Percentiles rank a stretch among this genome's conserved stretches.
Evolutionary conservation across 2,329 filamentous ascomycete species (phyloP).

Genomic region (Pyrenophora seminiperda): DNA sequence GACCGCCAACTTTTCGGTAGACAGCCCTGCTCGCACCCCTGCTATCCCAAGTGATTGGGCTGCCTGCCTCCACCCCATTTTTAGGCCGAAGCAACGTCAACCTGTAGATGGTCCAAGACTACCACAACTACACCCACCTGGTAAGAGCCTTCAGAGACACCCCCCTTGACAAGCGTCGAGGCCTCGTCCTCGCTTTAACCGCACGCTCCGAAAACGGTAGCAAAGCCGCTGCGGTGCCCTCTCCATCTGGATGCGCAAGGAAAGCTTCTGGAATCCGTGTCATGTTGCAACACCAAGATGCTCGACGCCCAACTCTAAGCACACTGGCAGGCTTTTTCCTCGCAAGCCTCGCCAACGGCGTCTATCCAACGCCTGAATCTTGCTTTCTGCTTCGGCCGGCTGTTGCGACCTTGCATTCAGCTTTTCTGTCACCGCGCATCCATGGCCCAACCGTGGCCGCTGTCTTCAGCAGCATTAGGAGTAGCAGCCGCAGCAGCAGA

Average conservation of each 20-base stretch:
- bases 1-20: conserved; percentile 28
- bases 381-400: conserved; percentile 14
- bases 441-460: conserved; percentile 32
- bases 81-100: conserved; percentile 46
- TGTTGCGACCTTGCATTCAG: conserved; percentile 25
- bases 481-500: conserved; percentile 37
- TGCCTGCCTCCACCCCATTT: conserved; percentile 39
- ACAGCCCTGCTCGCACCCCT: conserved; percentile 39
- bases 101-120: conserved; percentile 47
- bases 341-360: conserved; percentile 25
- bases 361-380: conserved; percentile 16
- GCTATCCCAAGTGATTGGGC: conserved; percentile 44
- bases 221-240: conserved; percentile 40
- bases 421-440: conserved; percentile 26
- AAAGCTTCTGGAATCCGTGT: conserved; percentile 45
- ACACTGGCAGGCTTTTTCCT: conserved; percentile 18
- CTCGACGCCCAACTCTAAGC: conserved; percentile 34
- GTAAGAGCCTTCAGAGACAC: conserved; percentile 30
- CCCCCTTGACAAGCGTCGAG: conserved; percentile 29
- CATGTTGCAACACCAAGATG: conserved; percentile 33
- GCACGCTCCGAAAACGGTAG: conserved; percentile 36
- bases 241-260: conserved; percentile 35
- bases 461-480: conserved; percentile 42
- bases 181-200: conserved; percentile 27
- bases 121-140: conserved; percentile 40